phyloP scores from a whole-genome alignment of 306 rosid genomes.

The Prunus mume region DNA sequence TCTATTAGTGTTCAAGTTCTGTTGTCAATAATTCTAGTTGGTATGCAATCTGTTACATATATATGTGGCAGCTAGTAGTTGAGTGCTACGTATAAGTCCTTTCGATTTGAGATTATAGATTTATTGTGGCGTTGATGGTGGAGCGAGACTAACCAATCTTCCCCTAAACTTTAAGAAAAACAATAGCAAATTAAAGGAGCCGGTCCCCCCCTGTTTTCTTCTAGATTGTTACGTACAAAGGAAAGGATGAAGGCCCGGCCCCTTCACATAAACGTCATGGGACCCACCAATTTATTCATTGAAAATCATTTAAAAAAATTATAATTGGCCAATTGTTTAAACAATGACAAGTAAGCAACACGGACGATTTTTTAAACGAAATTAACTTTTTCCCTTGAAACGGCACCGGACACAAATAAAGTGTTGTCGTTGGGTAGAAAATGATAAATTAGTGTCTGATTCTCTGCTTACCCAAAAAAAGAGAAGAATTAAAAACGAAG shows the following conservation, averaged over 20 bases:
- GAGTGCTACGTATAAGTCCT: fast-evolving
- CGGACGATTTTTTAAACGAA: background rate
- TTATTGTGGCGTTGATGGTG: no score
- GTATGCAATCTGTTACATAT: fast-evolving
- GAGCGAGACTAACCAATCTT: no score
- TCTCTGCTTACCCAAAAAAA: background rate
- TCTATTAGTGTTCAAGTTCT: fast-evolving
- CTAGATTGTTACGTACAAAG: background rate
- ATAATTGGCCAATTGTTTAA: background rate
- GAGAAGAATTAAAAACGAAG: background rate
- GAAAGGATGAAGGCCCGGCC: background rate
- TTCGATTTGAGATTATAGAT: fast-evolving
- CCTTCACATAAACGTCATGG: background rate
- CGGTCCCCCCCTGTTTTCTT: background rate
- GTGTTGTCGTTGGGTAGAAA: background rate
- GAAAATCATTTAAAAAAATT: background rate
- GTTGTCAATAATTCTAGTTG: fast-evolving
- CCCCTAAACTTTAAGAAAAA: background rate
- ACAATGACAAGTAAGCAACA: background rate
- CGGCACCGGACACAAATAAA: background rate
- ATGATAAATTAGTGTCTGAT: background rate
- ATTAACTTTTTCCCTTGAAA: background rate
- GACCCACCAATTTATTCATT: background rate
- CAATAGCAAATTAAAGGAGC: background rate
- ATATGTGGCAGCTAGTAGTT: fast-evolving